These are phyloP conservation scores for Phytopythium sindhum DNA, from an alignment of 352 stramenopile genomes.

Conservation along the genomic window DNA sequence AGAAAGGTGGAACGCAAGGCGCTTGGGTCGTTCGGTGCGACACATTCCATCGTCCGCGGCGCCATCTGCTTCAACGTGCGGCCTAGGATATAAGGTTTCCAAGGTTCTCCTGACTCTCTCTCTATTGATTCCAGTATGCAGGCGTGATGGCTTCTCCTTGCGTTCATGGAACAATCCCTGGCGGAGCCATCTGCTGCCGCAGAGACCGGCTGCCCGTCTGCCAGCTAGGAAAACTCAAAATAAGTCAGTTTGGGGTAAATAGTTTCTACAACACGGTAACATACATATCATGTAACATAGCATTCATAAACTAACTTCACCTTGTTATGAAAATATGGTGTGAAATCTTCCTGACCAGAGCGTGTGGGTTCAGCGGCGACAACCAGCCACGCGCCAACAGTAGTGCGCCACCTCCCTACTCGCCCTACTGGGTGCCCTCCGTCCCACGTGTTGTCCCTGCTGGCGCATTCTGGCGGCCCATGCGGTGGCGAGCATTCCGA, in stretches of 20 bases:
- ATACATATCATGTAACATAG: neutral
- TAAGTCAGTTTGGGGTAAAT: neutral
- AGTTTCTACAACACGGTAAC: neutral
- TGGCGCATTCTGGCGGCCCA: neutral
- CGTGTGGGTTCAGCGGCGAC: neutral
- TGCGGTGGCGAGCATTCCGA: neutral
- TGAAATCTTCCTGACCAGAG: neutral
- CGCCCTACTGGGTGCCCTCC: neutral
- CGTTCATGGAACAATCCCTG: neutral
- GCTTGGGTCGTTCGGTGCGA: neutral
- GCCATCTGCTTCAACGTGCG: conserved; percentile 9
- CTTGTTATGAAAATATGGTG: neutral
- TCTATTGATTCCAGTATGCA: neutral
- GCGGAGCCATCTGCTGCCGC: conserved; percentile 3
- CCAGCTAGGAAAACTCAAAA: neutral
- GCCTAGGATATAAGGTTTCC: neutral
- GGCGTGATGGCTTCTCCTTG: conserved; percentile 1
- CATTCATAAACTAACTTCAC: neutral
- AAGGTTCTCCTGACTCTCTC: neutral
- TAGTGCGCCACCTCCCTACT: neutral
- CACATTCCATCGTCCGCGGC: neutral
- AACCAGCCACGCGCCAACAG: neutral
- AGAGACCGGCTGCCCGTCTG: neutral
- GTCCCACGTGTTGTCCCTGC: neutral
- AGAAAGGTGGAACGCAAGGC: neutral